Evolutionary conservation across 2,329 filamentous ascomycete genomes (phyloP).

Genomic region (Aspergillus quadricinctus): DNA sequence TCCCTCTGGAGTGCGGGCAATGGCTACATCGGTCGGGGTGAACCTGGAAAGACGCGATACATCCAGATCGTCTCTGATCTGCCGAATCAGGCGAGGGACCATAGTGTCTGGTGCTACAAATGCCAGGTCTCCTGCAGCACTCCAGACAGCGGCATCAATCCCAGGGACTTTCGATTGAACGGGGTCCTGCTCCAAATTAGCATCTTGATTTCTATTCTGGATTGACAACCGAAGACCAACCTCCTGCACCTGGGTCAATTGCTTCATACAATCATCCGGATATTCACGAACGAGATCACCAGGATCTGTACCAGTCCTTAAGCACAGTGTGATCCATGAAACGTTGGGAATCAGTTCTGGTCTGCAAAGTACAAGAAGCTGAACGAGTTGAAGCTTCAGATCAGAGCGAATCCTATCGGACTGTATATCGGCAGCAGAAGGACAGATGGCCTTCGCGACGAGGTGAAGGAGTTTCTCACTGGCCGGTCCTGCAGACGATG

Average conservation of each 20-base stretch:
- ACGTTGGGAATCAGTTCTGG: constrained; percentile 70
- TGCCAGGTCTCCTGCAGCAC: constrained; percentile 81
- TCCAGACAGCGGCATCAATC: constrained; percentile 66
- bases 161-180: constrained; percentile 31
- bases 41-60: constrained; percentile 64
- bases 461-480: constrained; percentile 57
- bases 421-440: constrained; percentile 22
- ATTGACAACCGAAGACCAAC: constrained; percentile 39
- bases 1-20: constrained; percentile 85
- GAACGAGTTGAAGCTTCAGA: constrained; percentile 68
- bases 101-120: constrained; percentile 87
- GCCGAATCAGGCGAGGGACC: constrained; percentile 68
- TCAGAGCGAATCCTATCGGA: constrained; percentile 39
- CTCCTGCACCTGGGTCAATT: constrained; percentile 58
- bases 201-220: background rate
- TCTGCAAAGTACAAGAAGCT: constrained; percentile 72
- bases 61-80: constrained; percentile 71
- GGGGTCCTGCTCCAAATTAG: constrained; percentile 22
- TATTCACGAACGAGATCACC: constrained; percentile 67
- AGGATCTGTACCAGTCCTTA: constrained; percentile 77
- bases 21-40: constrained; percentile 84
- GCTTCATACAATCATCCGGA: constrained; percentile 60
- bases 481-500: constrained; percentile 61
- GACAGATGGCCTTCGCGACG: constrained; percentile 46
- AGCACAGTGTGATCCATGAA: constrained; percentile 85